These are phyloP conservation scores for Sindora glabra DNA, from an alignment of 306 rosid species.

Conservation along the genomic window DNA sequence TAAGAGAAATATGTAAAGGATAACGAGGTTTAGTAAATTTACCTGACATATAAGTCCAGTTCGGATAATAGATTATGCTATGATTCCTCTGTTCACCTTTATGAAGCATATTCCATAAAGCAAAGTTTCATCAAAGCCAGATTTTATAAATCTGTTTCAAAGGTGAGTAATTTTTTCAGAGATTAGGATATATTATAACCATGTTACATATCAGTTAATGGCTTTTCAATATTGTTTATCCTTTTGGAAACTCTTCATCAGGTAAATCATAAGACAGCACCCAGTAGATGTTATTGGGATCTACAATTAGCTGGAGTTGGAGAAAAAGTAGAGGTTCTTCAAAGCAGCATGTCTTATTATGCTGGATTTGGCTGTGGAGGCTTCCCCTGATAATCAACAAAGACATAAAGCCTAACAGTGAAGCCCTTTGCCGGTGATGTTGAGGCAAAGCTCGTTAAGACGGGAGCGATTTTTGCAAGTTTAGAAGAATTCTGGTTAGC, in stretches of 20 bases:
- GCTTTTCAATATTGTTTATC: background rate
- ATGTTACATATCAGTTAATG: too few relatives aligned
- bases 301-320: slow-evolving; percentile 38
- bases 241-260: slow-evolving; percentile 6
- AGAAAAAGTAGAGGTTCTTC: slow-evolving; percentile 34
- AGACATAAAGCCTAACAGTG: slow-evolving; percentile 35
- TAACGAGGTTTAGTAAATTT: too few relatives aligned
- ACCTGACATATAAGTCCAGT: too few relatives aligned
- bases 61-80: too few relatives aligned
- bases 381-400: slow-evolving; percentile 20
- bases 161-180: too few relatives aligned
- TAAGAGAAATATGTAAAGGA: too few relatives aligned
- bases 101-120: too few relatives aligned
- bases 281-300: too few relatives aligned
- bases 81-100: too few relatives aligned
- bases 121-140: too few relatives aligned
- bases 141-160: too few relatives aligned
- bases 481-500: slow-evolving; percentile 38
- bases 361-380: slow-evolving; percentile 49
- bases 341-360: slow-evolving; percentile 25
- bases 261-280: slow-evolving; percentile 29
- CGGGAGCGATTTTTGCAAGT: slow-evolving; percentile 51
- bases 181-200: too few relatives aligned
- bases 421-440: slow-evolving; percentile 24
- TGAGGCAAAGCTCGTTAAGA: slow-evolving; percentile 38